Evolutionary conservation across 176 grass and related monocot species (phyloP), one percentile per base, ranked within the genome.

Genomic region (Phoenix dactylifera): DNA sequence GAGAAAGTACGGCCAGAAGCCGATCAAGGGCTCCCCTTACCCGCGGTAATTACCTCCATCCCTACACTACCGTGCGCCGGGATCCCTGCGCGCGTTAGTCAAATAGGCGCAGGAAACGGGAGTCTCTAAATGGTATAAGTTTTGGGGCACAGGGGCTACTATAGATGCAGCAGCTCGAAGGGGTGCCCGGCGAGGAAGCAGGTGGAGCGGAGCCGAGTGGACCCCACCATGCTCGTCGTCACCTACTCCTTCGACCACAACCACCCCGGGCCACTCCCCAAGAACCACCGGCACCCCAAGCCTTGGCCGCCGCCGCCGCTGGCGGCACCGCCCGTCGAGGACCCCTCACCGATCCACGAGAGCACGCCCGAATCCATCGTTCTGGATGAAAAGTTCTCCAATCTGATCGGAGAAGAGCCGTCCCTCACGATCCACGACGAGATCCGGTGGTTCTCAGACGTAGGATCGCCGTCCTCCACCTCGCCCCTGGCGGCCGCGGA

Each of bases 1-100:
- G 94, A 78, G 94, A 10, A 98, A 98, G 82, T 98, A 98, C 15
- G 94, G 94, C 35, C 94, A 98, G 85, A 98, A 98, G 74, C 94
- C 94, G 29, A 98, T 98, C 82, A 98, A 98, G 66, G 94, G 94
- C 57, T 98, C 94, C 14, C 93, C 94, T 49, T 92, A 89, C 59
- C 94, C 94, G 0, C 71, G 94, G 93, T 98, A 72, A 12, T 2
- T 20, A 20, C 20, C 35, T 39, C 35, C 6, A 7, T 39, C 35
- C 7, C 9, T 9, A 39, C 28, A 12, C 7, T 0, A 39, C 2
- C 35, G 7, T 39, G 35, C 7, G 35, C 35, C 35, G 35, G 35
- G 35, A 39, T 39, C 35, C 35, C 35, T 7, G 32, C 7, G 32
- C 32, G 2, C 1, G 32, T 1, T 39, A 39, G 32, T 39, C 32